These are phyloP conservation scores for Penicillium psychrofluorescens DNA, from an alignment of 495 filamentous ascomycete species.

Conservation along the genomic window DNA sequence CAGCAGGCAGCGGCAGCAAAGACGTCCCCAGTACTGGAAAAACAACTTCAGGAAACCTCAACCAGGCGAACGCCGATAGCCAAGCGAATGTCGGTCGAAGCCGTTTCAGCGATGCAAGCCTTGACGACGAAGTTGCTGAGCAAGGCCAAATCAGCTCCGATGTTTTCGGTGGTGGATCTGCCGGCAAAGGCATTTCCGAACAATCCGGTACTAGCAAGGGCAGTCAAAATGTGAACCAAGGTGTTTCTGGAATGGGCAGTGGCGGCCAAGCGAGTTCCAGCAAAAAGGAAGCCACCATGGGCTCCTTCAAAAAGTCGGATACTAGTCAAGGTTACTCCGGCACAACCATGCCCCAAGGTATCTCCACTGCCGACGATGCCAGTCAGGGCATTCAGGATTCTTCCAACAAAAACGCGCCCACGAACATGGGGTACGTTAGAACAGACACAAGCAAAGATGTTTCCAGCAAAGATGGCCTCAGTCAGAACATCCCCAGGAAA, in stretches of 20 bases:
- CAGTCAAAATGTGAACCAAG: neutral
- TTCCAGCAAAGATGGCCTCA: neutral
- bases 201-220: neutral
- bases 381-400: neutral
- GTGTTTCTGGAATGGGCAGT: neutral
- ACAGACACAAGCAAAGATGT: neutral
- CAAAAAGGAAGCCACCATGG: too few species aligned
- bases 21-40: too few species aligned
- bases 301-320: too few species aligned
- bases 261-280: too few species aligned
- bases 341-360: too few species aligned
- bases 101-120: neutral
- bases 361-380: too few species aligned
- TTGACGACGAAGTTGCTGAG: slow-evolving; percentile 5
- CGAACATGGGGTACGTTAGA: neutral
- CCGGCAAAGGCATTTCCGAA: neutral
- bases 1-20: neutral
- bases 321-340: too few species aligned
- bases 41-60: too few species aligned
- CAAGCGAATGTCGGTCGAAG: neutral
- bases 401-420: neutral
- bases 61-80: too few species aligned
- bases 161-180: slow-evolving; percentile 6
- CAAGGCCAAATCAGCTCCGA: slow-evolving; percentile 6
- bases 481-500: neutral